A percentile compares a stretch with the other conserved stretches of the same genome.
These are phyloP conservation scores for Penicillium paxilli DNA, from an alignment of 495 filamentous ascomycete species.

Conservation along the genomic window DNA sequence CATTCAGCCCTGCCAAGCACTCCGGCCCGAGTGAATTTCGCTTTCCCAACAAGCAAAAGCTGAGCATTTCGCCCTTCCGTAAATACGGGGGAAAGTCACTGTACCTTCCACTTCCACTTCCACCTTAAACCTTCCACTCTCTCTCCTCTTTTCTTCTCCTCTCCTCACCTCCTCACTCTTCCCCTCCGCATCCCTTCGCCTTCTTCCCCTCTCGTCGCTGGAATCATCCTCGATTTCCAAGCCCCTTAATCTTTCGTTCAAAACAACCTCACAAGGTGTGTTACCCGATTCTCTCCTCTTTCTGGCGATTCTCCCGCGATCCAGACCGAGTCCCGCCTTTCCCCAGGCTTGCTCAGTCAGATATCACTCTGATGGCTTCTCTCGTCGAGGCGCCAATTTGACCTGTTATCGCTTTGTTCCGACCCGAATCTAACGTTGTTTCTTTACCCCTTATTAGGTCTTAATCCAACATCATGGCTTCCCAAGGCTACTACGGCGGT, in stretches of 20 bases:
- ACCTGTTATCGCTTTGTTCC: neutral
- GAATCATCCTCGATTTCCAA: conserved; percentile 2
- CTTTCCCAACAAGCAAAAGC: neutral
- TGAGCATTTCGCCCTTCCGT: conserved; percentile 12
- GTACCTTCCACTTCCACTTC: neutral
- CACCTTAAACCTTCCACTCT: neutral
- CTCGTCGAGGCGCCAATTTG: neutral
- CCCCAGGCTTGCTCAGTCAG: no score
- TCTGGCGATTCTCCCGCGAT: neutral
- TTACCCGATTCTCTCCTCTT: neutral
- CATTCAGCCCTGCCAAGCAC: conserved; percentile 5
- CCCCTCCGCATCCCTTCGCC: conserved; percentile 1
- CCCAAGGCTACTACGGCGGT: conserved; percentile 46
- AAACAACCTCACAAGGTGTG: conserved; percentile 4
- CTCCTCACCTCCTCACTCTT: conserved; percentile 2
- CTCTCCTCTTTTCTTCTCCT: conserved; percentile 22
- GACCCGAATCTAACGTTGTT: conserved; percentile 14
- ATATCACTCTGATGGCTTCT: no score
- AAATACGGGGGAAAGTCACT: neutral
- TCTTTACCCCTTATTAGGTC: neutral
- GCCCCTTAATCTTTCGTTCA: neutral
- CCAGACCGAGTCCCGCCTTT: neutral
- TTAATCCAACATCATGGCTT: conserved; percentile 37
- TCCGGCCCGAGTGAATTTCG: neutral
- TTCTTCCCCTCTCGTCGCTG: conserved; percentile 4